phyloP scores from a whole-genome alignment of 2,329 filamentous ascomycete species.

The Colletotrichum shisoi region DNA sequence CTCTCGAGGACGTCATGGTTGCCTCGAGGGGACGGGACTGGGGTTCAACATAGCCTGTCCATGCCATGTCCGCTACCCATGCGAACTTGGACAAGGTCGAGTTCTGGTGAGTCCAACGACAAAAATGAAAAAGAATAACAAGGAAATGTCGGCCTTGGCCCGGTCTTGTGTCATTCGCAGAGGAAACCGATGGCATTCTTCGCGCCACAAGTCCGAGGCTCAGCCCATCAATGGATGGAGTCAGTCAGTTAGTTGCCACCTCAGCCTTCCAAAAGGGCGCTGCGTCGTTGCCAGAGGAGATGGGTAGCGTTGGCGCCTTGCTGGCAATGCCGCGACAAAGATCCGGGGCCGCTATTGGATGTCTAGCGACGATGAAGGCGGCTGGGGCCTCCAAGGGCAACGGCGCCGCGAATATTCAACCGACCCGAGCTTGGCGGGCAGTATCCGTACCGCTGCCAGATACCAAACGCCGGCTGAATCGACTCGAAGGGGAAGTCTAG shows the following conservation, averaged over 20 bases:
- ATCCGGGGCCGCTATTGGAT: neutral
- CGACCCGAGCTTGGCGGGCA: conserved; percentile 9
- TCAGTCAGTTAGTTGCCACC: neutral
- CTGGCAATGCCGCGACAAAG: conserved; percentile 1
- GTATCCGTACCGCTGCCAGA: neutral
- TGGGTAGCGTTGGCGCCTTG: conserved; percentile 10
- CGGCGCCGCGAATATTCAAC: neutral
- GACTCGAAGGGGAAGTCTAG: neutral
- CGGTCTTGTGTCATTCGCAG: conserved; percentile 3
- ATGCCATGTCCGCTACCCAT: conserved; percentile 8
- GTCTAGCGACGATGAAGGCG: neutral
- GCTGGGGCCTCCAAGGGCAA: conserved; percentile 7
- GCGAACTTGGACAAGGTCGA: neutral
- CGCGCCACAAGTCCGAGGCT: neutral
- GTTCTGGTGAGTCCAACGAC: neutral
- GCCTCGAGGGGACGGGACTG: neutral
- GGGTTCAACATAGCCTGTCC: conserved; percentile 10
- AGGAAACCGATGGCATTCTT: neutral
- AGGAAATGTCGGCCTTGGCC: neutral
- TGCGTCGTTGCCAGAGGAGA: conserved; percentile 6
- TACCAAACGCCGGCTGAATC: neutral
- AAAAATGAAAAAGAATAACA: neutral
- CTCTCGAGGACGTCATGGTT: no score
- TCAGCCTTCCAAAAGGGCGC: conserved; percentile 5
- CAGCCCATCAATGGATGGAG: conserved; percentile 5